phyloP scores from a whole-genome alignment of 805 yeast genomes.

The Hanseniaspora meyeri region DNA sequence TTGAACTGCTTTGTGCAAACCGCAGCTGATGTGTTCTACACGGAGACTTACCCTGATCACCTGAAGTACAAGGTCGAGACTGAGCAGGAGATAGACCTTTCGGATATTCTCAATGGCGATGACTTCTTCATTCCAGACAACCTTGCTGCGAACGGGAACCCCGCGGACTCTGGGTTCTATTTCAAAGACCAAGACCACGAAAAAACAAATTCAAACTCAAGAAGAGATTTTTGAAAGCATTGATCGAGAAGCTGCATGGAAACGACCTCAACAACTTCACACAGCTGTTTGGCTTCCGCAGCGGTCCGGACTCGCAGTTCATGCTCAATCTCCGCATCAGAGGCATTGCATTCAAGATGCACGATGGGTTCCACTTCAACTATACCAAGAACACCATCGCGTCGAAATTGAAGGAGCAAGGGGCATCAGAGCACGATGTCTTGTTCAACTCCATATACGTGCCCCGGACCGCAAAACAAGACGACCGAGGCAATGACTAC shows the following conservation, averaged over 20 bases:
- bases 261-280: neutral
- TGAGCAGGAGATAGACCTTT: slow-evolving; percentile 28
- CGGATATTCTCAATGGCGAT: slow-evolving; percentile 30
- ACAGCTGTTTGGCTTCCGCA: neutral
- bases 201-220: slow-evolving; percentile 3
- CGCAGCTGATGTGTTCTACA: slow-evolving; percentile 58
- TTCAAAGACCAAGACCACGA: slow-evolving; percentile 25
- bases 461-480: slow-evolving; percentile 27
- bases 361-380: slow-evolving; percentile 91
- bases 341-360: slow-evolving; percentile 35
- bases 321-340: neutral
- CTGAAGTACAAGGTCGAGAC: slow-evolving; percentile 39
- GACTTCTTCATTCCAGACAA: slow-evolving; percentile 18
- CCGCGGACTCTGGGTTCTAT: slow-evolving; percentile 29
- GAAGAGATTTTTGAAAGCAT: slow-evolving; percentile 10
- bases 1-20: slow-evolving; percentile 57
- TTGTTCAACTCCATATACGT: slow-evolving; percentile 73
- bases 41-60: slow-evolving; percentile 46
- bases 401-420: slow-evolving; percentile 45
- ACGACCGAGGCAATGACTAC: slow-evolving; percentile 3
- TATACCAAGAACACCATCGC: slow-evolving; percentile 56
- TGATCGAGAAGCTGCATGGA: neutral
- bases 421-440: slow-evolving; percentile 16
- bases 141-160: neutral
- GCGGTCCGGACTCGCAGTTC: neutral